Evolutionary conservation across 2,329 filamentous ascomycete species (phyloP), one percentile per base, ranked within the genome.

Genomic region (Fusarium begoniae): DNA sequence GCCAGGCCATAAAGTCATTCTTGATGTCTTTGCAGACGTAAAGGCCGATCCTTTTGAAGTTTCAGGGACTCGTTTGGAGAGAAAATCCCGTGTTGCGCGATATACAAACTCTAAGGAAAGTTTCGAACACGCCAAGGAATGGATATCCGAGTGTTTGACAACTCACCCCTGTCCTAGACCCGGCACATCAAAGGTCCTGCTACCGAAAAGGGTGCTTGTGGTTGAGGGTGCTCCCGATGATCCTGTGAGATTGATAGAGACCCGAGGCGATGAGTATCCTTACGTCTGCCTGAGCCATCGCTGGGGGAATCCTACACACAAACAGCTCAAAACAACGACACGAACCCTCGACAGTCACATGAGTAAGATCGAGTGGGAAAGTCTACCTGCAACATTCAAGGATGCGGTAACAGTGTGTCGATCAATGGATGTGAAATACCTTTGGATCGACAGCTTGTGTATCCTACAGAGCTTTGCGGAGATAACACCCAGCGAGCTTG

Each of bases 361-460:
- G 38, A 22, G 7, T 0, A 18, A 38, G 3, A 44, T 62, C 15
- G 22, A 55, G 2, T 62, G 58, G 48, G 8, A 8, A 3, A 22
- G 20, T 2, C 8, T 62, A 6, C 58, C 58, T 6, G n/a, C 38
- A 4, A 62, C 38, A 4, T 62, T 62, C 22, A 12, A 6, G 20
- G 40, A 62, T 30, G 48, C 38, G 3, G 48, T 62, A 7, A 38
- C 38, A 1, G 48, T 62, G 5, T 62, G 48, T 6, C 30, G 40
- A 8, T 62, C 48, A 9, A 30, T 62, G 38, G 20, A 30, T 8
- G 20, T 62, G 0, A 30, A 44, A 10, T 62, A 55, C 17, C 47
- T 62, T 13, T 62, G 48, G 58, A 55, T 62, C 8, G 48, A 62
- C 6, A 62, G 58, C 24, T 37, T 62, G 13, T 62, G 58, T 15